Evolutionary conservation across 352 stramenopile genomes (phyloP).

Genomic region (Hyphochytrium catenoides): DNA sequence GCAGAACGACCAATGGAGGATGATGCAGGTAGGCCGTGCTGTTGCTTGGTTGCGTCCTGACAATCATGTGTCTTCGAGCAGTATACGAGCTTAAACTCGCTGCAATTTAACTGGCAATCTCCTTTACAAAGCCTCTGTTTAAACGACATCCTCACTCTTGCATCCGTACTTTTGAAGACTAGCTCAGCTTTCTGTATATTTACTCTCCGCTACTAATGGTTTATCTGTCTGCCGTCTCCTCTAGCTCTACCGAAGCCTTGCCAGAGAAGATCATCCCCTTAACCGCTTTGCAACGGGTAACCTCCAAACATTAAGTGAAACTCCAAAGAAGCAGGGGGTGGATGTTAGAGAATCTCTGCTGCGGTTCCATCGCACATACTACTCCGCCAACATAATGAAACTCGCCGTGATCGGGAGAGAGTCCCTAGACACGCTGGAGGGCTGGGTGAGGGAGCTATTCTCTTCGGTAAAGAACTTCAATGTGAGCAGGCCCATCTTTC

Average conservation of each 20-base stretch:
- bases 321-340: constrained; percentile 15
- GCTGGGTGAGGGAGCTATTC: constrained; percentile 50
- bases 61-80: no score
- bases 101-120: no score
- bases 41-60: no score
- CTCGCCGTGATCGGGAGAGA: constrained; percentile 68
- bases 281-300: constrained; percentile 74
- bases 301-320: constrained; percentile 32
- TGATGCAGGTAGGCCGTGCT: constrained; percentile 17
- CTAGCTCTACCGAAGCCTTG: constrained; percentile 48
- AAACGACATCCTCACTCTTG: no score
- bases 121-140: no score
- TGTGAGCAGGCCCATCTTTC: constrained; percentile 20
- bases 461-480: constrained; percentile 40
- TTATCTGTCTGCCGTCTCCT: constrained; percentile 39
- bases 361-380: constrained; percentile 64
- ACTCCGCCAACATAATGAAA: constrained; percentile 71
- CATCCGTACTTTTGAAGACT: no score
- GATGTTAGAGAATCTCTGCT: constrained; percentile 42
- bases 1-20: constrained; percentile 72
- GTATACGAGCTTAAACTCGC: no score
- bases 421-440: constrained; percentile 39
- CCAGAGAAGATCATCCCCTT: constrained; percentile 45
- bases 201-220: no score
- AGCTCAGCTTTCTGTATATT: no score